Evolutionary conservation across 805 yeast species (phyloP), one percentile per base, ranked within the genome.

Genomic region (Maudiozyma bulderi): DNA sequence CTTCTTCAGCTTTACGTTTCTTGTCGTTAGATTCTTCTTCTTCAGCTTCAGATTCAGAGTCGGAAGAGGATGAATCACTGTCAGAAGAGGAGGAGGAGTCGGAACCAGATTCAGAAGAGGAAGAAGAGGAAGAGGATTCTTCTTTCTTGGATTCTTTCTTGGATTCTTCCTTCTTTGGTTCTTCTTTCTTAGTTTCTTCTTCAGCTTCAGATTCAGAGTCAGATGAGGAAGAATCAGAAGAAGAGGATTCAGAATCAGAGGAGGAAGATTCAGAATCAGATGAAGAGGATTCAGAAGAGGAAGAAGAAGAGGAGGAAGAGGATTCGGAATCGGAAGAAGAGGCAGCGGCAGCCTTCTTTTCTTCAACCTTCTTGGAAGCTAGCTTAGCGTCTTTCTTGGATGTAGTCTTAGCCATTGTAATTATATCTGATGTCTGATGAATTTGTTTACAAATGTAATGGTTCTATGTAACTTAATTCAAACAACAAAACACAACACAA

Each of bases 141-240:
- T 59, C 67, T 52, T 57, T 59, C 56, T 70, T 72, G 48, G 59
- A 61, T 61, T 59, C 67, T 52, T 57, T 59, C 56, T 70, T 72
- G 48, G 59, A 61, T 59, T 64, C 62, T 61, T 59, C 67, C 52
- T 57, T 59, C 56, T 70, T 72, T 20, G 65, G 56, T 26, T 41
- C 35, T 10, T 37, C 14, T 47, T 58, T 60, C 49, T 61, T 70
- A 61, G 61, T 67, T 61, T 53, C 69, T n/a, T 31, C 38, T 15
- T 65, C 73, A 52, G 62, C 64, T 3, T 43, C 30, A 29, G 50
- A 42, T 14, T 42, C 44, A 6, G 60, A 55, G 20, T 40, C 45
- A n/a, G 45, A 41, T 33, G 53, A 51, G 20, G 51, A 47, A 6
- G 47, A 38, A 10, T 47, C 42, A 40, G 49, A 45, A 11, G 40